Evolutionary conservation across 2,329 filamentous ascomycete species (phyloP).

Genomic region (Ascochyta viciae-villosae): DNA sequence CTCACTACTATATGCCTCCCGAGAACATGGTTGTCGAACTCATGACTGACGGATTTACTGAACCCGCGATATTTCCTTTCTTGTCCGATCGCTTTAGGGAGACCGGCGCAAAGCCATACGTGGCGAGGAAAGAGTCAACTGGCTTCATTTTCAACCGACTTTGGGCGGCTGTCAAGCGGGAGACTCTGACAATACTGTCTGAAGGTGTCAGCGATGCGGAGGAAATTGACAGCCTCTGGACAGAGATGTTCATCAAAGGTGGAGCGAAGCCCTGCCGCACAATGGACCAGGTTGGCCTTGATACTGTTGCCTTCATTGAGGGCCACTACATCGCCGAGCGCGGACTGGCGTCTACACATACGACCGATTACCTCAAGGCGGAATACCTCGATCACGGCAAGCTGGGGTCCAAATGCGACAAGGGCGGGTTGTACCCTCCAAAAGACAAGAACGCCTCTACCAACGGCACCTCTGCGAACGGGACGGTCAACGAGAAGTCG

Average conservation of each 20-base stretch:
- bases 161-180: constrained; percentile 65
- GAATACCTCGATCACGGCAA: constrained; percentile 57
- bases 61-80: constrained; percentile 54
- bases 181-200: constrained; percentile 57
- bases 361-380: constrained; percentile 55
- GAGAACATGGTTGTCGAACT: constrained; percentile 57
- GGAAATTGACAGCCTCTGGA: constrained; percentile 60
- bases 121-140: constrained; percentile 58
- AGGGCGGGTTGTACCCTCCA: constrained; percentile 24
- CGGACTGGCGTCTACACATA: constrained; percentile 48
- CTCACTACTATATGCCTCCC: constrained; percentile 60
- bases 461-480: neutral
- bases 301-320: constrained; percentile 63
- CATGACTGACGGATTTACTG: constrained; percentile 60
- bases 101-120: constrained; percentile 53
- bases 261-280: constrained; percentile 47
- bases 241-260: constrained; percentile 47
- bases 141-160: constrained; percentile 64
- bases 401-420: constrained; percentile 53
- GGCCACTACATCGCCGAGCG: constrained; percentile 61
- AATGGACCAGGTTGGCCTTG: constrained; percentile 61
- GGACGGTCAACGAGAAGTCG: neutral
- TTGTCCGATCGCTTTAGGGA: constrained; percentile 51
- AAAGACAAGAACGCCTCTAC: neutral
- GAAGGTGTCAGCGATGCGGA: constrained; percentile 59